A percentile compares a stretch with the other conserved stretches of the same genome.
phyloP scores from a whole-genome alignment of 345 rosid genomes.

The Eucalyptus cloeziana region DNA sequence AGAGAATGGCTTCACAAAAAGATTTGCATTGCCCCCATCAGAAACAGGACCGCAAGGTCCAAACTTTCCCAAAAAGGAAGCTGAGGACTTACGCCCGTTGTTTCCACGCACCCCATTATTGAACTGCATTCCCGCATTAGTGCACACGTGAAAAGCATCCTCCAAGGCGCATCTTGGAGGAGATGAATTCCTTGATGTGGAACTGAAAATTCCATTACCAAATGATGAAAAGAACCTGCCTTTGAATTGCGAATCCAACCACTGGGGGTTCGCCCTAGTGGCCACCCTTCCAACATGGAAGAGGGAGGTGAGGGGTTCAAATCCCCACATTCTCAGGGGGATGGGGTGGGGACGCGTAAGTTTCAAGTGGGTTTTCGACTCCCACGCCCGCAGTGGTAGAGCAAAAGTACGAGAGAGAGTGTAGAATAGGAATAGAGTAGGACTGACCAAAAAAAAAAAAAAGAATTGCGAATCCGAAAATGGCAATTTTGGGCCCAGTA shows the following conservation, averaged over 20 bases:
- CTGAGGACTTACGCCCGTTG: neutral
- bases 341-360: too few relatives aligned
- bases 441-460: too few relatives aligned
- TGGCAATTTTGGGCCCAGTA: neutral
- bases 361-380: too few relatives aligned
- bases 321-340: too few relatives aligned
- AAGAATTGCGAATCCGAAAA: neutral
- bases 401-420: too few relatives aligned
- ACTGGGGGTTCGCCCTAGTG: too few relatives aligned
- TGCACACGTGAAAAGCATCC: neutral
- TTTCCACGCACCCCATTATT: neutral
- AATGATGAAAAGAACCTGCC: neutral
- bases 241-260: neutral
- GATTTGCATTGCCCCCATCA: neutral
- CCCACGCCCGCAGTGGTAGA: too few relatives aligned
- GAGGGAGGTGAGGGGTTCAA: too few relatives aligned
- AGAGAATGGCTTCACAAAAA: neutral
- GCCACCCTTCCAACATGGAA: too few relatives aligned
- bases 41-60: neutral
- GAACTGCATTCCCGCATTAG: neutral
- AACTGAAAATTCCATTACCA: neutral
- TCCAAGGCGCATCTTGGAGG: neutral
- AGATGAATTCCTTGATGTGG: neutral
- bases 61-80: neutral
- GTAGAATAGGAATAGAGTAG: too few relatives aligned